Evolutionary conservation across 768 basidiomycete species (phyloP), one percentile per base, ranked within the genome.

Genomic region (Tubosaeta brunneosetosa): DNA sequence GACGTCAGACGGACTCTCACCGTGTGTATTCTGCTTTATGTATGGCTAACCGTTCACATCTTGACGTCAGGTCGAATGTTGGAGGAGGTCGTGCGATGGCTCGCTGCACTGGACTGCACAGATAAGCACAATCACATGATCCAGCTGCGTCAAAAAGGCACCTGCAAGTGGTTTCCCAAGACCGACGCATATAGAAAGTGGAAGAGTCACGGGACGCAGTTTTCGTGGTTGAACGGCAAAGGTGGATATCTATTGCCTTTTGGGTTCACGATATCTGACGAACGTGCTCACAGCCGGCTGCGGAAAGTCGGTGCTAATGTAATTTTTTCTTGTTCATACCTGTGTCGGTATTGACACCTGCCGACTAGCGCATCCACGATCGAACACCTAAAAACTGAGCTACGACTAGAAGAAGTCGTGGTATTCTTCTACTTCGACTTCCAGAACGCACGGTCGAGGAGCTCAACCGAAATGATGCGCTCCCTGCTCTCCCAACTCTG

Each of bases 381-480:
- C 25, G 51, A 46, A 13, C 3, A 52, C 14, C 44, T 51, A 4
- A 37, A 32, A 11, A 25, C 29, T 2, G 22, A 34, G 10, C 19
- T 45, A 16, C 6, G 13, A 32, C 14, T 10, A 4, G 50, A 34
- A 4, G 50, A 51, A 40, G 50, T 43, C 0, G 9, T 51, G 11
- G 27, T 25, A 22, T 51, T 38, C 14, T 47, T 52, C 40, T 47
- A 52, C 13, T 52, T 45, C 8, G 51, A 52, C 36, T 47, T 52
- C 40, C 27, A 10, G 12, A 40, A 52, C 11, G 38, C 32, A 6
- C 44, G 45, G 29, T 40, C 51, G 16, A 47, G 38, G 8, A 47
- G 29, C 6, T 9, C 51, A 10, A n/a, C 27, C 4, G 51, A 47
- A 32, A 3, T 52, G n/a, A 46, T 52, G 51, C 45, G 45, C 9